phyloP scores from a whole-genome alignment of 495 filamentous ascomycete species.

The Lepraria neglecta region DNA sequence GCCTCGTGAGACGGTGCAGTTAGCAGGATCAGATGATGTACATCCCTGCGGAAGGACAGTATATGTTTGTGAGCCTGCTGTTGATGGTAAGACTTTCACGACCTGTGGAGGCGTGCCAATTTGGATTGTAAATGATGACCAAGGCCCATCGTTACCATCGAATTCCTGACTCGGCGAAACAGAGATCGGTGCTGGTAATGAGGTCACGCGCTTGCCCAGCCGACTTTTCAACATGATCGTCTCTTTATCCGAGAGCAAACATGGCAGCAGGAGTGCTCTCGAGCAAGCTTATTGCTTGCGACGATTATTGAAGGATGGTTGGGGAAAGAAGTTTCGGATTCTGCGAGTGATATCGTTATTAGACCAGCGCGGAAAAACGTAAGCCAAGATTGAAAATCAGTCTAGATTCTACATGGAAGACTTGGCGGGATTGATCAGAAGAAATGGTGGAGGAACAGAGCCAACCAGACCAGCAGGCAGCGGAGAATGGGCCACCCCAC shows the following conservation, averaged over 20 bases:
- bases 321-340: not conserved
- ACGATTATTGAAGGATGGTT: not conserved
- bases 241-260: not conserved
- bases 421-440: not conserved
- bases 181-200: conserved; percentile 18
- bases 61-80: conserved; percentile 29
- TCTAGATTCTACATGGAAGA: not conserved
- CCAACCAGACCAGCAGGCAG: not conserved
- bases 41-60: conserved; percentile 37
- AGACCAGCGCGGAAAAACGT: no score
- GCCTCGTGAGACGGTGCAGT: conserved; percentile 44
- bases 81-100: conserved; percentile 33
- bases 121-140: conserved; percentile 36
- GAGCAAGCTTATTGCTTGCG: not conserved
- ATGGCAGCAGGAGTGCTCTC: no score
- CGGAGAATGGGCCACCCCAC: not conserved
- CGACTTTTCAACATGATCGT: not conserved
- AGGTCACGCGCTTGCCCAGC: not conserved
- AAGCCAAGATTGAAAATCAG: not conserved
- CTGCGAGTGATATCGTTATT: not conserved
- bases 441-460: not conserved
- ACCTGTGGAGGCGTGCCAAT: conserved; percentile 36
- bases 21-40: conserved; percentile 25
- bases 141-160: conserved; percentile 36
- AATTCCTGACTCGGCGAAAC: conserved; percentile 26